A percentile compares a stretch with the other conserved stretches of the same genome.
phyloP scores from a whole-genome alignment of 148 eudicot species.

The Arbutus unedo region DNA sequence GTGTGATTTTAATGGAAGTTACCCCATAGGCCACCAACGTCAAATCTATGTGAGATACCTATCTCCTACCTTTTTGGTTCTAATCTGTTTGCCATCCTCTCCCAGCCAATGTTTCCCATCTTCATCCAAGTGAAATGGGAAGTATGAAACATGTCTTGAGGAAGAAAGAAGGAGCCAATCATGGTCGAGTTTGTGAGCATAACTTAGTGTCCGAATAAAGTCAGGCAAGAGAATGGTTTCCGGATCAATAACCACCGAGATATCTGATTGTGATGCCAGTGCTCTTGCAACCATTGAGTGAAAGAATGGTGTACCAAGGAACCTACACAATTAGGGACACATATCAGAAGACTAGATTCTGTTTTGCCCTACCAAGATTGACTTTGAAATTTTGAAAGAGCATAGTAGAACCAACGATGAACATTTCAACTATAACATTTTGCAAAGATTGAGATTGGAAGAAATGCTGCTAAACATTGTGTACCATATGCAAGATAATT shows the following conservation, averaged over 20 bases:
- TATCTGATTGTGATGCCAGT: conserved; percentile 60
- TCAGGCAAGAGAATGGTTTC: conserved; percentile 72
- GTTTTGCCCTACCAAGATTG: neutral
- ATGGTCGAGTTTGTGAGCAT: conserved; percentile 72
- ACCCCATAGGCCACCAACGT: conserved; percentile 10
- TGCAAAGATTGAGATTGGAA: neutral
- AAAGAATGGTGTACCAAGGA: conserved; percentile 68
- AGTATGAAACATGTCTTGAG: conserved; percentile 45
- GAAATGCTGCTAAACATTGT: neutral
- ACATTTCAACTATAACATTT: conserved; percentile 3
- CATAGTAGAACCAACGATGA: neutral
- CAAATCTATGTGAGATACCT: conserved; percentile 23
- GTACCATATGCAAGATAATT: neutral
- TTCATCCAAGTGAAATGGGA: conserved; percentile 57
- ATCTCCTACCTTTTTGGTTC: conserved; percentile 48
- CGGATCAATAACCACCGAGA: conserved; percentile 71
- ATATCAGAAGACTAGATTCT: conserved; percentile 8
- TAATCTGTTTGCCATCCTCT: conserved; percentile 46
- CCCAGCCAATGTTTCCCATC: conserved; percentile 59
- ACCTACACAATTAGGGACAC: conserved; percentile 39
- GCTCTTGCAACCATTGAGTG: conserved; percentile 96
- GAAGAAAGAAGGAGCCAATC: conserved; percentile 84
- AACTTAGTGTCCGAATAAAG: conserved; percentile 52
- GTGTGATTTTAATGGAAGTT: conserved; percentile 20
- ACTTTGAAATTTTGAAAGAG: neutral